Percentiles rank a stretch among this genome's conserved stretches.
Evolutionary conservation across 768 basidiomycete species (phyloP).

Genomic region (Suillus americanus): DNA sequence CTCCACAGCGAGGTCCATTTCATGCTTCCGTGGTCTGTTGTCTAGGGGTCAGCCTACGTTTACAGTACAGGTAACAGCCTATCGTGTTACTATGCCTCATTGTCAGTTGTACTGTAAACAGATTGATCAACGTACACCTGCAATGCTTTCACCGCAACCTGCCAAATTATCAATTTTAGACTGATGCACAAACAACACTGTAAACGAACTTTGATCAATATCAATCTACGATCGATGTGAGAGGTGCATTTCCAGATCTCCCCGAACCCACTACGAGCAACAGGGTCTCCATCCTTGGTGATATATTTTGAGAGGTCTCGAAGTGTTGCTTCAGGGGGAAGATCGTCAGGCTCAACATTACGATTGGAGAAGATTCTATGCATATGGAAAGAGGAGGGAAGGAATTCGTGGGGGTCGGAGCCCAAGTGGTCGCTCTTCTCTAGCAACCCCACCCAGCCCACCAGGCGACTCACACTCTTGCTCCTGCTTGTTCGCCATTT

Average conservation of each 20-base stretch:
- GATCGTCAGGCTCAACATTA: too few species aligned
- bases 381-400: background rate
- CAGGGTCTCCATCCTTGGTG: background rate
- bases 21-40: too few species aligned
- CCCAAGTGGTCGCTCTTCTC: too few species aligned
- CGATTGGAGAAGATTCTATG: background rate
- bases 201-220: background rate
- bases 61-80: too few species aligned
- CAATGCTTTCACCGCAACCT: conserved; percentile 8
- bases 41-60: too few species aligned
- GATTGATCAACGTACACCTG: background rate
- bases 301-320: background rate
- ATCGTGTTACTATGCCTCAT: too few species aligned
- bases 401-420: background rate
- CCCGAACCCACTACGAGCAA: background rate
- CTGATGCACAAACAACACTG: background rate
- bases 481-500: too few species aligned
- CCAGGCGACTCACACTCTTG: too few species aligned
- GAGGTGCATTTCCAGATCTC: conserved; percentile 8
- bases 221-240: background rate
- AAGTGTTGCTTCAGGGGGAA: background rate
- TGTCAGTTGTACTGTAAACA: too few species aligned
- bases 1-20: too few species aligned
- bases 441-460: too few species aligned
- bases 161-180: background rate